phyloP scores from a whole-genome alignment of 176 grass and related monocot species.

The Oryza punctata region DNA sequence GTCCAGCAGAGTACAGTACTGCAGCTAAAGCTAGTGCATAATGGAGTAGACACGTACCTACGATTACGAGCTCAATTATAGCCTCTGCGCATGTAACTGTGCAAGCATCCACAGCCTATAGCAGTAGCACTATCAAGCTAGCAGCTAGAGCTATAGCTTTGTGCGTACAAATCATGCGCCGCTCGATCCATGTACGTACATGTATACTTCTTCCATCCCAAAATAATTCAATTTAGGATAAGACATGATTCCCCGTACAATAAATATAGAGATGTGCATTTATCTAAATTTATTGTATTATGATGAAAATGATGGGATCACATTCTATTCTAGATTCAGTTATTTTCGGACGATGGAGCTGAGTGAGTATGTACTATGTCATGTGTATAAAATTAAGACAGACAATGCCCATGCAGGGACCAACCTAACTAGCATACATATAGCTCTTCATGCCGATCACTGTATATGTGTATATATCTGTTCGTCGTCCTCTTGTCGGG shows the following conservation, averaged over 20 bases:
- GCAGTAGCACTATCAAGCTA: not conserved
- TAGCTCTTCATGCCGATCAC: not conserved
- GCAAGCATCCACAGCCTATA: not conserved
- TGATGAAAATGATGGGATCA: no score
- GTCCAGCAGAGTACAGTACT: not conserved
- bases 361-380: no score
- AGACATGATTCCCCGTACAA: no score
- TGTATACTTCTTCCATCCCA: no score
- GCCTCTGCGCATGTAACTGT: not conserved
- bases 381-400: no score
- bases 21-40: not conserved
- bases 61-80: not conserved
- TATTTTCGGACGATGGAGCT: no score
- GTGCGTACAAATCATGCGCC: not conserved
- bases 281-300: no score
- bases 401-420: not conserved
- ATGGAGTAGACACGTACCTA: not conserved
- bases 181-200: no score
- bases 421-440: not conserved
- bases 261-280: no score
- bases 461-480: not conserved
- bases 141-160: no score
- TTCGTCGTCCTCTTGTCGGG: not conserved
- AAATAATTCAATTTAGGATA: no score
- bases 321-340: no score